Percentiles rank a stretch among this genome's conserved stretches.
These are phyloP conservation scores for Rhizomucor pusillus DNA, from an alignment of 371 early-diverging fungal species.

Conservation along the genomic window DNA sequence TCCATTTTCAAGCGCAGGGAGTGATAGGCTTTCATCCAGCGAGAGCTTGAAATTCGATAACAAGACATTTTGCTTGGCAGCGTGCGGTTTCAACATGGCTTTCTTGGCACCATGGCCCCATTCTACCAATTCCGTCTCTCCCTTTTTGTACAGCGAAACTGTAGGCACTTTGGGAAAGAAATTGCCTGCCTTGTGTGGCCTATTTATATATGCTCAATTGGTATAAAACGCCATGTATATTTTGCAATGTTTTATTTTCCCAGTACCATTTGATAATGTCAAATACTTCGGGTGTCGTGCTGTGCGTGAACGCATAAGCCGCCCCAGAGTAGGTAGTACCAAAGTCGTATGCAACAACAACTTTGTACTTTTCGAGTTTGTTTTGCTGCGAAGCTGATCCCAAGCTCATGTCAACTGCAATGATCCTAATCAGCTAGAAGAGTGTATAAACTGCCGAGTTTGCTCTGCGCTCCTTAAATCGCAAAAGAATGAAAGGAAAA, in stretches of 20 bases:
- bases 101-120: slow-evolving; percentile 58
- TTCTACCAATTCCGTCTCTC: slow-evolving; percentile 28
- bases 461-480: too few species aligned
- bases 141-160: slow-evolving; percentile 29
- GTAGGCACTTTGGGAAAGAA: slow-evolving; percentile 56
- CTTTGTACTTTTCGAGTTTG: slow-evolving; percentile 21
- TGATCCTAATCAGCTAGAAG: too few species aligned
- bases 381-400: too few species aligned
- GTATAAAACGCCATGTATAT: too few species aligned
- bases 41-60: slow-evolving; percentile 55
- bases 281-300: slow-evolving; percentile 43
- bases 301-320: slow-evolving; percentile 56
- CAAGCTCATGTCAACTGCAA: too few species aligned
- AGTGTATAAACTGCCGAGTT: too few species aligned
- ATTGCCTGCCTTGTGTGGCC: slow-evolving; percentile 54
- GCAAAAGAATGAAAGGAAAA: too few species aligned
- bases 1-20: slow-evolving; percentile 34
- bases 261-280: slow-evolving; percentile 59
- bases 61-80: slow-evolving; percentile 48
- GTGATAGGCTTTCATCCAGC: slow-evolving; percentile 43
- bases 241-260: neutral
- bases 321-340: slow-evolving; percentile 57
- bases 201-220: too few species aligned
- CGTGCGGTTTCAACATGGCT: slow-evolving; percentile 45
- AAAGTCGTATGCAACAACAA: slow-evolving; percentile 50